Evolutionary conservation across 2,329 filamentous ascomycete species (phyloP).

Genomic region (Diplodia mutila): DNA sequence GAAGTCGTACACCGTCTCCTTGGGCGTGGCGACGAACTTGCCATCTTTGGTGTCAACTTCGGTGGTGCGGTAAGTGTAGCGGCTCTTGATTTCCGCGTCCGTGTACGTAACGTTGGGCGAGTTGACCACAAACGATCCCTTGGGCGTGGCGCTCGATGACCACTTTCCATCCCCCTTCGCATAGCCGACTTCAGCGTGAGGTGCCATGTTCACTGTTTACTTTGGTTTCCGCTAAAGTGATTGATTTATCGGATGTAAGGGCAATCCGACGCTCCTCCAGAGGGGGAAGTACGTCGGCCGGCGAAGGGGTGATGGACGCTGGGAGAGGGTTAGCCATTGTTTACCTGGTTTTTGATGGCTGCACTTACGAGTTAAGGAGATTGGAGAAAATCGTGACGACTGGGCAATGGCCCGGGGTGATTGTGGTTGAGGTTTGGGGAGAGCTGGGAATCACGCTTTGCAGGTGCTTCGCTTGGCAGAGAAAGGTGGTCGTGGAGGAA

Average conservation of each 20-base stretch:
- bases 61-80: constrained; percentile 96
- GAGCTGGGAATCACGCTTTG: neutral
- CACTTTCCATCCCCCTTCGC: constrained; percentile 56
- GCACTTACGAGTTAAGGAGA: constrained; percentile 91
- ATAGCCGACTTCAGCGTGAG: constrained; percentile 74
- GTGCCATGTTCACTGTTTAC: constrained; percentile 69
- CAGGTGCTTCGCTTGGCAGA: neutral
- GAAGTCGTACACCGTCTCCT: constrained; percentile 93
- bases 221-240: constrained; percentile 17
- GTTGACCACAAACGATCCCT: constrained; percentile 79
- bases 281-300: constrained; percentile 88
- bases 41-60: constrained; percentile 74
- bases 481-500: neutral
- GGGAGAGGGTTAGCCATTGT: constrained; percentile 26
- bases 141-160: constrained; percentile 43
- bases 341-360: neutral
- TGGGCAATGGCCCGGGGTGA: constrained; percentile 48
- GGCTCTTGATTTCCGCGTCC: constrained; percentile 83
- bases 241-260: constrained; percentile 45
- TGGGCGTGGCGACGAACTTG: constrained; percentile 80
- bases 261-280: constrained; percentile 75
- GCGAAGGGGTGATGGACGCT: constrained; percentile 96
- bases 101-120: constrained; percentile 94
- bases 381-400: constrained; percentile 98
- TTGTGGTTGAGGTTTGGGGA: neutral